Percentiles rank a stretch among this genome's conserved stretches.
These are phyloP conservation scores for Grosmannia huntii DNA, from an alignment of 2,329 filamentous ascomycete species.

Conservation along the genomic window DNA sequence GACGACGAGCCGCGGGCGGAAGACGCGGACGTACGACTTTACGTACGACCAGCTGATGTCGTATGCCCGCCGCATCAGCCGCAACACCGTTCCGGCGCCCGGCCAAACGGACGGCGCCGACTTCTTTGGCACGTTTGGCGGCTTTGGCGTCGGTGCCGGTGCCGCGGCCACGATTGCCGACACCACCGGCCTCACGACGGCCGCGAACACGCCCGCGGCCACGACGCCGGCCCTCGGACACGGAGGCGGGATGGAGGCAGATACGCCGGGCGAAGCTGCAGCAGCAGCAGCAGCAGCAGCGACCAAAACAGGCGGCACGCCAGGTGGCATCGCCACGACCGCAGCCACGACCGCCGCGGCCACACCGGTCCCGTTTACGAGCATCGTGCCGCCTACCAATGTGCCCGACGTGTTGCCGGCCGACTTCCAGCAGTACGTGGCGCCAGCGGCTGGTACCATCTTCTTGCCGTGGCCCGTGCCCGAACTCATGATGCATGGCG, in stretches of 20 bases:
- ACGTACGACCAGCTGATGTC: constrained; percentile 61
- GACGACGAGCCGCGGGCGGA: constrained; percentile 14
- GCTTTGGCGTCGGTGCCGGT: not conserved
- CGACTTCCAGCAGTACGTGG: constrained; percentile 34
- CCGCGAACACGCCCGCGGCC: constrained; percentile 6
- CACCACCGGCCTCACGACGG: constrained; percentile 9
- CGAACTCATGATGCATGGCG: constrained; percentile 55
- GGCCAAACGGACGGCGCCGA: constrained; percentile 29
- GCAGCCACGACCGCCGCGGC: not conserved
- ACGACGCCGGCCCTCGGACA: not conserved
- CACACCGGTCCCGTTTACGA: constrained; percentile 13
- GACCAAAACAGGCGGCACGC: not conserved
- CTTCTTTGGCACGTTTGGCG: constrained; percentile 4
- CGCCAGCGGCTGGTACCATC: constrained; percentile 40
- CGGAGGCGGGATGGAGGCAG: not conserved
- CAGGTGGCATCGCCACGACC: not conserved
- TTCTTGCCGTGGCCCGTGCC: constrained; percentile 71
- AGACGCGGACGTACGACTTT: constrained; percentile 35
- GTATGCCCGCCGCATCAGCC: constrained; percentile 69
- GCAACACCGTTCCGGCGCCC: constrained; percentile 62
- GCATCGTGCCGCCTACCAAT: constrained; percentile 9
- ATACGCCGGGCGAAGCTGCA: not conserved
- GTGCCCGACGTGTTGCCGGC: constrained; percentile 32
- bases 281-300: not conserved
- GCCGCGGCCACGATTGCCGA: not conserved